Percentiles rank a stretch among this genome's conserved stretches.
phyloP scores from a whole-genome alignment of 768 basidiomycete species.

The Trametes villosa region DNA sequence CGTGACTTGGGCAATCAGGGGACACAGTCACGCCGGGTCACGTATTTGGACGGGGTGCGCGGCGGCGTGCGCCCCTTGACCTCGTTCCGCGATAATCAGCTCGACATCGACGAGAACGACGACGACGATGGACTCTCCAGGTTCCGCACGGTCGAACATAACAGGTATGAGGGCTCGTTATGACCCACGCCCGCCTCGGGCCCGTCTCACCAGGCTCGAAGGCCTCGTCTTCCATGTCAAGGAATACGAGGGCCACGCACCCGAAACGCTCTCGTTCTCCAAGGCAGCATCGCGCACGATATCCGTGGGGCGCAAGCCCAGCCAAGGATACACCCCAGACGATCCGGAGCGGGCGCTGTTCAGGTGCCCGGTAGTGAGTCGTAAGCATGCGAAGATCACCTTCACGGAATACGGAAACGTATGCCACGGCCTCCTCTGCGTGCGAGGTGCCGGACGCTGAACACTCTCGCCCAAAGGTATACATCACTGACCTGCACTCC shows the following conservation, averaged over 20 bases:
- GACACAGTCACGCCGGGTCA: conserved; percentile 11
- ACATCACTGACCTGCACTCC: conserved; percentile 69
- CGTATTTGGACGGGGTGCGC: conserved; percentile 4
- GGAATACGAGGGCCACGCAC: conserved; percentile 48
- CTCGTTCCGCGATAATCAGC: conserved; percentile 18
- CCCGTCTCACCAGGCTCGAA: conserved; percentile 33
- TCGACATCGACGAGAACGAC: conserved; percentile 2
- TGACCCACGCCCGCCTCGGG: background rate
- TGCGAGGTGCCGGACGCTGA: conserved; percentile 26
- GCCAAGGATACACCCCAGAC: conserved; percentile 48
- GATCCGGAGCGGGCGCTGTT: conserved; percentile 57
- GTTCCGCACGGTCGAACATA: conserved; percentile 2
- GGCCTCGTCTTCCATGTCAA: conserved; percentile 66
- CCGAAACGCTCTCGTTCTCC: conserved; percentile 55
- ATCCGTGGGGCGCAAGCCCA: conserved; percentile 70
- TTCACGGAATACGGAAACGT: conserved; percentile 76
- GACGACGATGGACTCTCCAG: conserved; percentile 8
- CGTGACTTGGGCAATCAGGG: conserved; percentile 8
- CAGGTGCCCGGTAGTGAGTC: conserved; percentile 77
- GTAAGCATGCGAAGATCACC: conserved; percentile 76
- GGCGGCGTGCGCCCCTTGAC: conserved; percentile 3
- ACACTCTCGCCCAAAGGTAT: conserved; percentile 50
- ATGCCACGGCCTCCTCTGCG: conserved; percentile 28
- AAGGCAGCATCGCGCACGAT: conserved; percentile 55
- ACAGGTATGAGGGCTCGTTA: conserved; percentile 9